Base-by-base conservation (phyloP, 805 yeast species). In the Candida nonsorbophila region DNA sequence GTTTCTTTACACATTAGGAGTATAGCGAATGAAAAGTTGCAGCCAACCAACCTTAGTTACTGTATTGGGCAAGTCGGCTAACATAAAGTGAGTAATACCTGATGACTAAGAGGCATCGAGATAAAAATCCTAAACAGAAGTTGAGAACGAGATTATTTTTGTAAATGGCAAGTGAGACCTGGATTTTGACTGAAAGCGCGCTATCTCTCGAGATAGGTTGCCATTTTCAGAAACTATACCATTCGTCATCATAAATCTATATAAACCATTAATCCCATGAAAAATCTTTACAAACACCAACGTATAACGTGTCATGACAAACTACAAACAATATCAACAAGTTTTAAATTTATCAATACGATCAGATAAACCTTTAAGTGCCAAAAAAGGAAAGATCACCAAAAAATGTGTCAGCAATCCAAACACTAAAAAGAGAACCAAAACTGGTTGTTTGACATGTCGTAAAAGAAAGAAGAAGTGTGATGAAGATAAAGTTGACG, bases 391-490 rank as follows among this genome's bases (percentile, higher is more conserved):
- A 19, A 25, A 30, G 16, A 18, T 25, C 4, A 14, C 34, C 6
- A 31, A 28, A 22, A 24, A 21, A 25, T 33, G 33, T 18, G 29
- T 36, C 22, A 27, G 30, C 18, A 44, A 40, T 13, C 37, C 47
- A 18, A 40, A 34, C n/a, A 27, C 31, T 13, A 39, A 45, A 31
- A 47, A 47, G 38, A 48, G 74, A 44, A 65, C 70, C 5, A 62
- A 69, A 36, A 67, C 74, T 4, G 76, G 76, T 4, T 76, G 82
- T 42, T 58, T 75, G 37, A 75, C 77, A 26, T 78, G 85, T 49
- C 63, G 83, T 30, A 67, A 70, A 37, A 67, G 82, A 43, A 78
- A 77, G 54, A 67, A 78, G 57, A 77, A 77, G 56, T 77, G 84
- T 51, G 81, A 76, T 42, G 74, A 73, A 38, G 51, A 53, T 21